Percentiles rank a stretch among this genome's conserved stretches.
These are phyloP conservation scores for Populus euphratica DNA, from an alignment of 345 rosid genomes.

Conservation along the genomic window DNA sequence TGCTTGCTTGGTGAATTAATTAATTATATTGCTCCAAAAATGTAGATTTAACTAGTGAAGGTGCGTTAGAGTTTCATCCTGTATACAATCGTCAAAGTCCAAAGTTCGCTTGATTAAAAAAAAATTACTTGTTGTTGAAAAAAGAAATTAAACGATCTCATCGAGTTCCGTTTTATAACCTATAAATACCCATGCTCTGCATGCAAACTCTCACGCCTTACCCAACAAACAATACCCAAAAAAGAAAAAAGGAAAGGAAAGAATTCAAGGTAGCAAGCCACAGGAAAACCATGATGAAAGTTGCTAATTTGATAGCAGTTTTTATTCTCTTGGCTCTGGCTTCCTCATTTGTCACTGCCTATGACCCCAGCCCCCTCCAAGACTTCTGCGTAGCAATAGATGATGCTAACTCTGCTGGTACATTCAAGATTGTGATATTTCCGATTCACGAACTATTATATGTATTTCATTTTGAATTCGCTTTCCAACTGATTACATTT, in stretches of 20 bases:
- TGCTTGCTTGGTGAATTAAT: too few species aligned
- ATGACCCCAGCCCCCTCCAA: slow-evolving; percentile 15
- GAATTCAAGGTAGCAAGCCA: neutral
- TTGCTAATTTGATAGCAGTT: neutral
- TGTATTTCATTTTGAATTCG: neutral
- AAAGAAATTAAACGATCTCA: neutral
- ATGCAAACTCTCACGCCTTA: neutral
- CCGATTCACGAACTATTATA: neutral
- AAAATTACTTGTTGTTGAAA: neutral
- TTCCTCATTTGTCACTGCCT: neutral
- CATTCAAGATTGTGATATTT: neutral
- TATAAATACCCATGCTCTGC: neutral
- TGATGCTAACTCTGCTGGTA: neutral
- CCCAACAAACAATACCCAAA: neutral
- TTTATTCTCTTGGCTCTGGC: neutral
- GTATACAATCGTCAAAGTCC: too few species aligned
- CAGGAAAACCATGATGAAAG: neutral
- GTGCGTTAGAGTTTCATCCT: too few species aligned
- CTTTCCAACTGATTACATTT: neutral
- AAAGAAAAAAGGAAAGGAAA: neutral
- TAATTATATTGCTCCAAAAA: too few species aligned
- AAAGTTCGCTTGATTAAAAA: too few species aligned
- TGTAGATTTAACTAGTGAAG: too few species aligned
- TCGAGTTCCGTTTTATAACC: too few species aligned
- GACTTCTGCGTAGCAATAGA: slow-evolving; percentile 9